phyloP scores from a whole-genome alignment of 768 basidiomycete genomes.

The Pleurotus tuber-regium region DNA sequence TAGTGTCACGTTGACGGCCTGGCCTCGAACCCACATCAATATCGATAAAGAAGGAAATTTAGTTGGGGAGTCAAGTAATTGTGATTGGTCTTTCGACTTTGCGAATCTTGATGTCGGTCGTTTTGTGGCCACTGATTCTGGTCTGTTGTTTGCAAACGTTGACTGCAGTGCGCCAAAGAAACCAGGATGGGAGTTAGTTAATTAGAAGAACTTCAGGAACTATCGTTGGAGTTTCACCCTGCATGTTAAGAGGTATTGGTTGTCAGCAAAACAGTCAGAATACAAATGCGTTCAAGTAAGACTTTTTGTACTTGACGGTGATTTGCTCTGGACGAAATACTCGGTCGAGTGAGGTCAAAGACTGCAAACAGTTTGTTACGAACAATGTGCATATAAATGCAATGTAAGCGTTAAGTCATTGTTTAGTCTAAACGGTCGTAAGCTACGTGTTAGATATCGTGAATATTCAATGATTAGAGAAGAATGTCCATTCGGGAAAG shows the following conservation, averaged over 20 bases:
- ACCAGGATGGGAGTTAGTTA: background rate
- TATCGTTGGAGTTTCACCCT: no score
- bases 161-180: background rate
- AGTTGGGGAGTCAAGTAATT: background rate
- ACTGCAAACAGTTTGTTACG: no score
- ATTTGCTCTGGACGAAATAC: no score
- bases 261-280: no score
- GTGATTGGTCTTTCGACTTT: background rate
- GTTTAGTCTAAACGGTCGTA: no score
- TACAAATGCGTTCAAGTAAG: no score
- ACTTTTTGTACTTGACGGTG: no score
- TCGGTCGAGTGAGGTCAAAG: no score
- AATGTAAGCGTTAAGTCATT: no score
- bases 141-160: background rate
- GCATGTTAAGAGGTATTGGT: no score
- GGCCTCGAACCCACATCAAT: background rate
- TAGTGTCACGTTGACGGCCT: background rate
- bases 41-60: background rate
- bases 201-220: background rate
- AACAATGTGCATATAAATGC: no score
- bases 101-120: background rate
- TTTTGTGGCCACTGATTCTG: background rate
- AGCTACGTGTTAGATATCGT: constrained; percentile 8
- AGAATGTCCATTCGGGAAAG: constrained; percentile 5
- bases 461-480: constrained; percentile 7